Conservation (phyloP, 306 rosid species). For the Cercis canadensis region DNA sequence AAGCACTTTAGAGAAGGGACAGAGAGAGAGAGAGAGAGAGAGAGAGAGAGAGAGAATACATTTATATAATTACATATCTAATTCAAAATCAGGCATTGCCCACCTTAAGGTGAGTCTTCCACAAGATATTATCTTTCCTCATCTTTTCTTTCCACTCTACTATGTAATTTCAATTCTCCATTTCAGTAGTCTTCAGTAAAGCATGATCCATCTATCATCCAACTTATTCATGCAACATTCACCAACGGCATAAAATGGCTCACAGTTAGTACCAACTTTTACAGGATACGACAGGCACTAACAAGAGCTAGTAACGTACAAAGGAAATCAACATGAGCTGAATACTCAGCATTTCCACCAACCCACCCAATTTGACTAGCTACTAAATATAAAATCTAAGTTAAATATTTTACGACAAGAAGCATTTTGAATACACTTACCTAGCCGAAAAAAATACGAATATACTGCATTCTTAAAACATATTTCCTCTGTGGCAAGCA, state of each 20-base stretch:
- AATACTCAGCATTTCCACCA: not conserved
- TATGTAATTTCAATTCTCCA: not conserved
- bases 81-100: too few relatives aligned
- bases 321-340: not conserved
- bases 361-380: not conserved
- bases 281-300: not conserved
- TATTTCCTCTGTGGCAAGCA: slow-evolving; percentile 84
- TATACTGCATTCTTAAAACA: slow-evolving; percentile 65
- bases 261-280: too few relatives aligned
- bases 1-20: too few relatives aligned
- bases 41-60: too few relatives aligned
- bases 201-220: not conserved
- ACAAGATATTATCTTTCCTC: not conserved
- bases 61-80: too few relatives aligned
- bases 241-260: too few relatives aligned
- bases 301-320: not conserved
- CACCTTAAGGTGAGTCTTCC: too few relatives aligned
- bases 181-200: not conserved
- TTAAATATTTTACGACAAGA: not conserved
- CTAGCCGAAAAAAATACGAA: slow-evolving; percentile 76
- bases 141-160: not conserved
- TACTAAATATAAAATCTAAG: not conserved
- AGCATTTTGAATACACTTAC: slow-evolving; percentile 38
- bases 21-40: too few relatives aligned
- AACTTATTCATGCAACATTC: not conserved